Evolutionary conservation across 768 basidiomycete genomes (phyloP).

Genomic region (Macrolepiota dolichaula): DNA sequence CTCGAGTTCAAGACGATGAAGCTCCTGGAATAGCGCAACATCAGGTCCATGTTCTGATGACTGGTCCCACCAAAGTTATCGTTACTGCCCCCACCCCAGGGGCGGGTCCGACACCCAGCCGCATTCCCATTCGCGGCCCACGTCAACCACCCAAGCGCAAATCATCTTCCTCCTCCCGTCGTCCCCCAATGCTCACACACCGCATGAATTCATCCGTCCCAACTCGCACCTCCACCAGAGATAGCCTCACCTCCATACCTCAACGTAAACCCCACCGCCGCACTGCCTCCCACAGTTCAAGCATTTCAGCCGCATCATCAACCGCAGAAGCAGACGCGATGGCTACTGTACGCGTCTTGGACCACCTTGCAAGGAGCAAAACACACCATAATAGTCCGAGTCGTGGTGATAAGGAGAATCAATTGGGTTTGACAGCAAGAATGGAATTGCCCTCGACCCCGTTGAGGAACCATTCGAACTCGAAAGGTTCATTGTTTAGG

Average conservation of each 20-base stretch:
- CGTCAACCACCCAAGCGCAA: constrained; percentile 31
- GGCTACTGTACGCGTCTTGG: constrained; percentile 16
- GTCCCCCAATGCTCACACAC: constrained; percentile 25
- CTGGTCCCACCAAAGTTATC: constrained; percentile 47
- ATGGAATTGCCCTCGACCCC: constrained; percentile 44
- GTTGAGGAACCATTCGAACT: constrained; percentile 33
- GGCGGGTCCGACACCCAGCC: constrained; percentile 28
- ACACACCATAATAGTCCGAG: neutral
- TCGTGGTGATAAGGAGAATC: constrained; percentile 39
- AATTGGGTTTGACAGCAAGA: constrained; percentile 28
- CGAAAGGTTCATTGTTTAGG: constrained; percentile 31
- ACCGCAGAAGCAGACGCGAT: constrained; percentile 12
- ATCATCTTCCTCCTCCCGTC: constrained; percentile 17
- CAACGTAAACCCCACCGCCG: constrained; percentile 25
- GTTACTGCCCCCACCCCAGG: constrained; percentile 53
- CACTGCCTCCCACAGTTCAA: constrained; percentile 23
- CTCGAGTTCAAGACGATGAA: constrained; percentile 11
- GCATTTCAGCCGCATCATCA: constrained; percentile 15
- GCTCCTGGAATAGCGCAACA: constrained; percentile 16
- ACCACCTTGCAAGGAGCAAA: constrained; percentile 15
- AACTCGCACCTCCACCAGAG: constrained; percentile 12
- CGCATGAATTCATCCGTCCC: constrained; percentile 17
- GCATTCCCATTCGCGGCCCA: constrained; percentile 40
- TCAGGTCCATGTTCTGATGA: constrained; percentile 40
- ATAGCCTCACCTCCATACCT: constrained; percentile 31